These are phyloP conservation scores for Cronartium ribicola DNA, from an alignment of 1,284 basidiomycete genomes.

Conservation along the genomic window DNA sequence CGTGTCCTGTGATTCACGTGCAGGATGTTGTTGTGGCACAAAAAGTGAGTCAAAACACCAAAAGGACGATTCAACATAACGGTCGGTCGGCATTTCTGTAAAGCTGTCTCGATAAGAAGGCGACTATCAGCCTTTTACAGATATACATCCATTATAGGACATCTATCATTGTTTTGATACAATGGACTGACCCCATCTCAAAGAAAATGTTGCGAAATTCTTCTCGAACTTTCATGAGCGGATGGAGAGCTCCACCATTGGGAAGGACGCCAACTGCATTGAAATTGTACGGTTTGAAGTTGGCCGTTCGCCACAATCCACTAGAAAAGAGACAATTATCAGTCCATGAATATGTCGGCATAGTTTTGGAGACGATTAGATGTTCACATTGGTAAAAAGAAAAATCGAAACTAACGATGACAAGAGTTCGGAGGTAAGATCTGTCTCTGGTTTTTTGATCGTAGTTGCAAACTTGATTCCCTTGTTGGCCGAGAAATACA, in stretches of 20 bases:
- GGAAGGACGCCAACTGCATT: slow-evolving; percentile 89
- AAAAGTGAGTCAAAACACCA: slow-evolving; percentile 99
- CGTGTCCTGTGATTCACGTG: slow-evolving; percentile 95
- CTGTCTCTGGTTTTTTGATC: slow-evolving; percentile 94
- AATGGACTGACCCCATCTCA: slow-evolving; percentile 80
- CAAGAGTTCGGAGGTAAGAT: slow-evolving; percentile 93
- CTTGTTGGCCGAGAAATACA: slow-evolving; percentile 87
- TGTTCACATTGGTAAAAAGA: not conserved
- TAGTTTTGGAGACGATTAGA: slow-evolving; percentile 2
- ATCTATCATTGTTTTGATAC: too few species aligned
- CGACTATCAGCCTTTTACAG: not conserved
- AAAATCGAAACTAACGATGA: slow-evolving; percentile 62
- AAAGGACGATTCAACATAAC: slow-evolving; percentile 96
- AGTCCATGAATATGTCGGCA: not conserved
- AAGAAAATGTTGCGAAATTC: slow-evolving; percentile 98
- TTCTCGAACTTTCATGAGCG: slow-evolving; percentile 93
- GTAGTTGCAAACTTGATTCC: slow-evolving; percentile 85
- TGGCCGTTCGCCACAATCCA: slow-evolving; percentile 82
- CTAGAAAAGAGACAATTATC: slow-evolving; percentile 54
- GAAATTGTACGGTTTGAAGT: slow-evolving; percentile 99
- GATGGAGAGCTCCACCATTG: slow-evolving; percentile 85
- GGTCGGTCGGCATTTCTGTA: slow-evolving; percentile 97
- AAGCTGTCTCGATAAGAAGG: slow-evolving; percentile 62
- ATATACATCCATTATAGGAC: not conserved
- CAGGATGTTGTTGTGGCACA: slow-evolving; percentile 98